Percentiles rank a stretch among this genome's conserved stretches.
These are phyloP conservation scores for Hibiscus mutabilis DNA, from an alignment of 345 rosid genomes.

Conservation along the genomic window DNA sequence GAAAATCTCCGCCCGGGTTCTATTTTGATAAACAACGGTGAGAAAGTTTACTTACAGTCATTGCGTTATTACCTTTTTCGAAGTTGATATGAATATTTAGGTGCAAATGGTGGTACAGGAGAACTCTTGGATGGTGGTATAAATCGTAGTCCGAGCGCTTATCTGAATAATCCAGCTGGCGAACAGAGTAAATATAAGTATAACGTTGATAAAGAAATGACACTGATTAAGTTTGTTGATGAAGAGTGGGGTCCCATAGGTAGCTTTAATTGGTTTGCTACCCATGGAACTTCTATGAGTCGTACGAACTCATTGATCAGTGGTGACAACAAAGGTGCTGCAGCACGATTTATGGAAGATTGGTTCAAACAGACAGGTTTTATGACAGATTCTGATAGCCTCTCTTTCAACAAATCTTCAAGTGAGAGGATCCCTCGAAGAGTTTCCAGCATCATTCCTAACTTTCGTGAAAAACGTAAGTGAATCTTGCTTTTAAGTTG, in stretches of 20 bases:
- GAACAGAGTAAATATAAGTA: conserved; percentile 52
- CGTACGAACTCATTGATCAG: conserved; percentile 58
- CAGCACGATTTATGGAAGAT: conserved; percentile 73
- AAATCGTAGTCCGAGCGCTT: conserved; percentile 66
- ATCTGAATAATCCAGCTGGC: conserved; percentile 50
- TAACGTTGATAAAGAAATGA: conserved; percentile 65
- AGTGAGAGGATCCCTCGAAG: conserved; percentile 39
- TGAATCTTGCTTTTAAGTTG: not conserved
- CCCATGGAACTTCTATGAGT: conserved; percentile 77
- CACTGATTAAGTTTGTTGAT: conserved; percentile 57
- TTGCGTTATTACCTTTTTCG: not conserved
- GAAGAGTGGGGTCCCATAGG: conserved; percentile 52
- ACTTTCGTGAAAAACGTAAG: conserved; percentile 40
- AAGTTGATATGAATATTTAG: not conserved
- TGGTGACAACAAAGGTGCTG: conserved; percentile 76
- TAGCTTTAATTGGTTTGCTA: conserved; percentile 72
- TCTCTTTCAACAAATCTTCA: not conserved
- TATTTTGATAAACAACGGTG: conserved; percentile 46
- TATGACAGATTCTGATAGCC: not conserved
- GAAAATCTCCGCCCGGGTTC: conserved; percentile 61
- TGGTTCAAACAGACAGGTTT: conserved; percentile 36
- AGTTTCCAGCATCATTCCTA: conserved; percentile 49
- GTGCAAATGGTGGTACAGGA: conserved; percentile 29
- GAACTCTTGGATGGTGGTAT: conserved; percentile 61
- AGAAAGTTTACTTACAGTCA: not conserved